Conservation (phyloP, 108 stramenopile species). For the Hondaea fermentalgiana region DNA sequence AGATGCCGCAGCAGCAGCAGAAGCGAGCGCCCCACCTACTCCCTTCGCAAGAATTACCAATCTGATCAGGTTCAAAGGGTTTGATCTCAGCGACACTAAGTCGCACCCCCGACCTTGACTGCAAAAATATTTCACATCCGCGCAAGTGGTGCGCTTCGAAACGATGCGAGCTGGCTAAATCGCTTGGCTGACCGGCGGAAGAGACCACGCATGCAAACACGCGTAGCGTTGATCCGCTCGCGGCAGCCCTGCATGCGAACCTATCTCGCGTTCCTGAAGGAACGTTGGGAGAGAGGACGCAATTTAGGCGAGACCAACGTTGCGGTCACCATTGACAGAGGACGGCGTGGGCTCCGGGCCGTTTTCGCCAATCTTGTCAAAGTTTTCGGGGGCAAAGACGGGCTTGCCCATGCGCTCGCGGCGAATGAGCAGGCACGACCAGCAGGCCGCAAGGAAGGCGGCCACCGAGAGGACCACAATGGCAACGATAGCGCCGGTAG, state of each 20-base stretch:
- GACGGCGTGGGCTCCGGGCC: background rate
- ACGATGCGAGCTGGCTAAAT: too few species aligned
- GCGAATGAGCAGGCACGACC: background rate
- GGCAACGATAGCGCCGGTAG: background rate
- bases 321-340: background rate
- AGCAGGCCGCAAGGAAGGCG: background rate
- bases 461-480: background rate
- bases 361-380: background rate
- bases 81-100: background rate
- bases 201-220: too few species aligned
- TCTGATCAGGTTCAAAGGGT: slow-evolving; percentile 17
- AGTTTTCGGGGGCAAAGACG: background rate
- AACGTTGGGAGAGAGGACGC: background rate
- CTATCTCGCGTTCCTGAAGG: too few species aligned
- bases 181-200: too few species aligned
- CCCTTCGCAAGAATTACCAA: background rate
- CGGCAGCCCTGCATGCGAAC: too few species aligned
- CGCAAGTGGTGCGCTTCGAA: too few species aligned
- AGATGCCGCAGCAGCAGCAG: too few species aligned
- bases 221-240: too few species aligned
- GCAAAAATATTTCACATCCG: too few species aligned
- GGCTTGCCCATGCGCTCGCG: slow-evolving; percentile 12
- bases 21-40: background rate
- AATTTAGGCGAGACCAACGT: background rate
- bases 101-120: background rate